phyloP scores from a whole-genome alignment of 2,329 filamentous ascomycete species.

The Hypocrella siamensis region DNA sequence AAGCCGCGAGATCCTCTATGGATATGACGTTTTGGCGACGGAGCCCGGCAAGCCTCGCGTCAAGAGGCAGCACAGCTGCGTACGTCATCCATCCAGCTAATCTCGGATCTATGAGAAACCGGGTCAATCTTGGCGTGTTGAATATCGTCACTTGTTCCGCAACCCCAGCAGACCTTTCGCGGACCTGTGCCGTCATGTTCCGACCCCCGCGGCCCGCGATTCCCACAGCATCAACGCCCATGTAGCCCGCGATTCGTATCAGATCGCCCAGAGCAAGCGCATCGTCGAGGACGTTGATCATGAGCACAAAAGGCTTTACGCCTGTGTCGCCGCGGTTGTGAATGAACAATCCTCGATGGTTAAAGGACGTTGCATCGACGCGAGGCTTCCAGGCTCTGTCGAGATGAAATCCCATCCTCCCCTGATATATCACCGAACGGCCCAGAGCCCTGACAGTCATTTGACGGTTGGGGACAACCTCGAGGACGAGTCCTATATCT shows the following conservation, averaged over 20 bases:
- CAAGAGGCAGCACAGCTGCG: conserved; percentile 46
- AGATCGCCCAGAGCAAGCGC: conserved; percentile 85
- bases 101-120: conserved; percentile 55
- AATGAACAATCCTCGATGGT: too few species aligned
- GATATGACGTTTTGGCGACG: conserved; percentile 30
- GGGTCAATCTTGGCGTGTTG: conserved; percentile 46
- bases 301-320: conserved; percentile 55
- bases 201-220: conserved; percentile 63
- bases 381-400: too few species aligned
- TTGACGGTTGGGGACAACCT: conserved; percentile 69
- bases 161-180: conserved; percentile 82
- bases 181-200: conserved; percentile 55
- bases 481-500: conserved; percentile 81
- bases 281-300: conserved; percentile 66
- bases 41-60: conserved; percentile 15
- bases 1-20: conserved; percentile 29
- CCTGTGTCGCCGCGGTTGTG: too few species aligned
- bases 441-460: conserved; percentile 48
- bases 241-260: conserved; percentile 72
- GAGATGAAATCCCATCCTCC: conserved; percentile 38
- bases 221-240: conserved; percentile 74
- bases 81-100: conserved; percentile 69
- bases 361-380: too few species aligned
- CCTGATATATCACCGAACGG: conserved; percentile 25
- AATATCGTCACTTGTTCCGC: conserved; percentile 68